phyloP scores from a whole-genome alignment of 2,329 filamentous ascomycete genomes.

The Bipolaris bicolor region DNA sequence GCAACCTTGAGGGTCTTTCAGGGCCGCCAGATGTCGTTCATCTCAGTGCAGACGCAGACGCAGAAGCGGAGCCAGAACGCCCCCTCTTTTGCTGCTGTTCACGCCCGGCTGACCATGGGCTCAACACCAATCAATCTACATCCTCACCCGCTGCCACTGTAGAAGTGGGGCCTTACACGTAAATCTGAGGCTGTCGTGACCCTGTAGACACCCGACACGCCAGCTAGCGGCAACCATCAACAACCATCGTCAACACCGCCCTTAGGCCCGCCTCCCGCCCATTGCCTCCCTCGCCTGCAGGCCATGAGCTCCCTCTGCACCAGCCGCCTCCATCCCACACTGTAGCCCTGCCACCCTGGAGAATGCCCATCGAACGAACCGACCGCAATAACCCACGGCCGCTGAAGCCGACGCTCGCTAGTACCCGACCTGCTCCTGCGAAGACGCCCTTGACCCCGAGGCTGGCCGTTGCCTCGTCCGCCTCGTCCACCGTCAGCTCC shows the following conservation, averaged over 20 bases:
- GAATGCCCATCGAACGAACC: constrained; percentile 48
- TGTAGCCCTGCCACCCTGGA: constrained; percentile 28
- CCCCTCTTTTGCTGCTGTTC: constrained; percentile 20
- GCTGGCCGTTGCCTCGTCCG: constrained; percentile 53
- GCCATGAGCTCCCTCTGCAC: constrained; percentile 37
- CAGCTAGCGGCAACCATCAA: constrained; percentile 24
- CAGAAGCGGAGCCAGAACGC: constrained; percentile 6
- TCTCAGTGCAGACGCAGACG: constrained; percentile 24
- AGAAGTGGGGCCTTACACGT: constrained; percentile 19
- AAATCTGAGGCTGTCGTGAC: constrained; percentile 25
- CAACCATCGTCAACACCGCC: constrained; percentile 30
- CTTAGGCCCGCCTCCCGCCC: constrained; percentile 33
- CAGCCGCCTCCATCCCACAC: constrained; percentile 21
- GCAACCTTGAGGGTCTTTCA: constrained; percentile 21
- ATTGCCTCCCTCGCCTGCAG: constrained; percentile 29
- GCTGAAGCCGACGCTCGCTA: constrained; percentile 72
- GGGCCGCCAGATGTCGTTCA: constrained; percentile 20
- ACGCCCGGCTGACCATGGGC: constrained; percentile 28
- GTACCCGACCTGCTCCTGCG: constrained; percentile 57
- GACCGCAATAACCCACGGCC: constrained; percentile 62
- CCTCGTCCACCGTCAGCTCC: constrained; percentile 36
- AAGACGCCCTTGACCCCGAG: constrained; percentile 66
- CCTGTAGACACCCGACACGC: constrained; percentile 16
- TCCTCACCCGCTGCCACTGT: constrained; percentile 20
- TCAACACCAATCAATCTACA: constrained; percentile 9